phyloP scores from a whole-genome alignment of 768 basidiomycete species.

The Psilocybe tampanensis region DNA sequence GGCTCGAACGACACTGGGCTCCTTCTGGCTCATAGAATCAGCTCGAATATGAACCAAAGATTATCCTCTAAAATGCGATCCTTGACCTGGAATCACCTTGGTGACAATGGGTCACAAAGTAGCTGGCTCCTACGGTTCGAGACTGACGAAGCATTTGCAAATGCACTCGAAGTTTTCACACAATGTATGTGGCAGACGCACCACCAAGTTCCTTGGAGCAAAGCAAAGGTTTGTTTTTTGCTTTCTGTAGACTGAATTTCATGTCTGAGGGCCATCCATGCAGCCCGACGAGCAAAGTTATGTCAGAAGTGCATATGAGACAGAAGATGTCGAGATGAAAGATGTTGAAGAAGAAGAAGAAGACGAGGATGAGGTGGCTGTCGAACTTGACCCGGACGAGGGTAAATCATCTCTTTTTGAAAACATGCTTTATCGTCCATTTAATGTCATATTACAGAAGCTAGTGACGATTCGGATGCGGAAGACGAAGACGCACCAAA shows the following conservation, averaged over 20 bases:
- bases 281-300: conserved; percentile 89
- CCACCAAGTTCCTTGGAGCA: conserved; percentile 74
- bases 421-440: neutral
- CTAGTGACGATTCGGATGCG: conserved; percentile 38
- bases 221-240: conserved; percentile 63
- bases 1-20: conserved; percentile 53
- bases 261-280: neutral
- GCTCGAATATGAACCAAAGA: conserved; percentile 70
- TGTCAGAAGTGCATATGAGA: conserved; percentile 65
- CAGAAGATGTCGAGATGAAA: conserved; percentile 84
- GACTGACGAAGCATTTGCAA: conserved; percentile 53
- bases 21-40: conserved; percentile 63
- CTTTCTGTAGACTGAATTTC: neutral
- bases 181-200: conserved; percentile 80
- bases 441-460: conserved; percentile 30
- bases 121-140: conserved; percentile 87
- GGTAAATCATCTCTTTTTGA: conserved; percentile 37
- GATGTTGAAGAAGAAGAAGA: conserved; percentile 75
- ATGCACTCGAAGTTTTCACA: conserved; percentile 65
- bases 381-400: conserved; percentile 65
- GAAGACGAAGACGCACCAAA: conserved; percentile 46
- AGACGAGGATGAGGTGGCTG: conserved; percentile 76
- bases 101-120: conserved; percentile 52
- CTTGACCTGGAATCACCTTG: conserved; percentile 86
- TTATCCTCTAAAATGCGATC: conserved; percentile 65